phyloP scores from a whole-genome alignment of 495 filamentous ascomycete genomes.

The Penicillium lividum region DNA sequence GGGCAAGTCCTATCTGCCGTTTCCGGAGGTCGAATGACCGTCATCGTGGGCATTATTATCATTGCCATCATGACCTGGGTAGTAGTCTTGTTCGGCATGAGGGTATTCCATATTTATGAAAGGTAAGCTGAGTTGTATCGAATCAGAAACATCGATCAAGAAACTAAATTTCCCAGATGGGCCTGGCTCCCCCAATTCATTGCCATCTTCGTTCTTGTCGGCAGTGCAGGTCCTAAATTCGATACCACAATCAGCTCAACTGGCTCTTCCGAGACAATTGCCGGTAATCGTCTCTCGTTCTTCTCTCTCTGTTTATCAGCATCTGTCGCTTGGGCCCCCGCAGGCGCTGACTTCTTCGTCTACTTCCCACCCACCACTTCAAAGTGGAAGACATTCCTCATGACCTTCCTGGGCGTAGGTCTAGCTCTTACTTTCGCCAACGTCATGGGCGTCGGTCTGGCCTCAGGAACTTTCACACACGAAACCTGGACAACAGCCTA shows the following conservation, averaged over 20 bases:
- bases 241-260: conserved; percentile 39
- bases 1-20: conserved; percentile 55
- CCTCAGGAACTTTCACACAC: conserved; percentile 53
- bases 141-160: background rate
- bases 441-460: conserved; percentile 66
- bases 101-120: conserved; percentile 66
- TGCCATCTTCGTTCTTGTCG: conserved; percentile 59
- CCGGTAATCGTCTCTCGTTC: conserved; percentile 58
- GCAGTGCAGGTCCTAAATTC: conserved; percentile 60
- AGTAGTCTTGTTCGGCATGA: conserved; percentile 66
- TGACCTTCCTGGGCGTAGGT: conserved; percentile 48
- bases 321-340: conserved; percentile 51
- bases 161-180: conserved; percentile 36
- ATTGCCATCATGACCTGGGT: conserved; percentile 58
- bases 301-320: conserved; percentile 60
- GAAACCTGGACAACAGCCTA: conserved; percentile 53
- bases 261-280: conserved; percentile 38
- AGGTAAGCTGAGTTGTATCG: conserved; percentile 10
- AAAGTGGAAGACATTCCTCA: conserved; percentile 38
- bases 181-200: conserved; percentile 65
- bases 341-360: conserved; percentile 53
- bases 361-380: conserved; percentile 51
- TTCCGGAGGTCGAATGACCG: conserved; percentile 50
- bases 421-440: conserved; percentile 56
- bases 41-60: conserved; percentile 65